These are phyloP conservation scores for Loxodes magnus DNA, from an alignment of 73 alveolate species.

Conservation along the genomic window DNA sequence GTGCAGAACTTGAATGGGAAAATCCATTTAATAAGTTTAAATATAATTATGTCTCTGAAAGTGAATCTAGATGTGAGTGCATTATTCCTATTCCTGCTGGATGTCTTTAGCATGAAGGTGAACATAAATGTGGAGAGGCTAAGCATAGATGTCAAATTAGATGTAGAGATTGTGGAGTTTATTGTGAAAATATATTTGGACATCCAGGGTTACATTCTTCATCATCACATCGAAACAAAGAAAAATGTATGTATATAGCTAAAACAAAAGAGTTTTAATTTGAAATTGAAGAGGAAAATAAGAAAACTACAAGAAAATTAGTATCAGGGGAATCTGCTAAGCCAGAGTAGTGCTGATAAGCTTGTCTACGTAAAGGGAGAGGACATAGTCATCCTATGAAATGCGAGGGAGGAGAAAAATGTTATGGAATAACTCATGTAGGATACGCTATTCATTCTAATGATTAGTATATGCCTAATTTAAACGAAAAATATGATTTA, in stretches of 20 bases:
- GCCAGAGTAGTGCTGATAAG: constrained; percentile 26
- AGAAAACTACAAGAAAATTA: constrained; percentile 12
- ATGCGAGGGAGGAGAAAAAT: constrained; percentile 21
- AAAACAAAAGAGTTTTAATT: not conserved
- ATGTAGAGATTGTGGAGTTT: constrained; percentile 35
- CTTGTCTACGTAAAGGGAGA: constrained; percentile 31
- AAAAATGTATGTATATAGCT: constrained; percentile 15
- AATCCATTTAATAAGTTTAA: constrained; percentile 1
- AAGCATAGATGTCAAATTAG: constrained; percentile 14
- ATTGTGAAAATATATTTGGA: constrained; percentile 11
- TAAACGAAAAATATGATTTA: constrained; percentile 12
- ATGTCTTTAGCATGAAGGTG: not conserved
- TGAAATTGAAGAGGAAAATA: constrained; percentile 5
- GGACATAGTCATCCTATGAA: constrained; percentile 28
- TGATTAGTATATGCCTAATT: constrained; percentile 12
- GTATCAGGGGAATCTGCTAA: constrained; percentile 22
- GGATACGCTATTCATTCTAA: constrained; percentile 23
- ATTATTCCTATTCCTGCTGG: not conserved
- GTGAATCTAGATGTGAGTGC: not conserved
- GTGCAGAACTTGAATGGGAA: no score
- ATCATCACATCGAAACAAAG: constrained; percentile 26
- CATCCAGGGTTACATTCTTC: constrained; percentile 30
- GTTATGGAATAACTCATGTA: constrained; percentile 6
- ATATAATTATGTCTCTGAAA: not conserved
- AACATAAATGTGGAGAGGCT: constrained; percentile 1